These are phyloP conservation scores for Kwoniella mangroviensis DNA, from an alignment of 768 basidiomycete genomes.

Conservation along the genomic window DNA sequence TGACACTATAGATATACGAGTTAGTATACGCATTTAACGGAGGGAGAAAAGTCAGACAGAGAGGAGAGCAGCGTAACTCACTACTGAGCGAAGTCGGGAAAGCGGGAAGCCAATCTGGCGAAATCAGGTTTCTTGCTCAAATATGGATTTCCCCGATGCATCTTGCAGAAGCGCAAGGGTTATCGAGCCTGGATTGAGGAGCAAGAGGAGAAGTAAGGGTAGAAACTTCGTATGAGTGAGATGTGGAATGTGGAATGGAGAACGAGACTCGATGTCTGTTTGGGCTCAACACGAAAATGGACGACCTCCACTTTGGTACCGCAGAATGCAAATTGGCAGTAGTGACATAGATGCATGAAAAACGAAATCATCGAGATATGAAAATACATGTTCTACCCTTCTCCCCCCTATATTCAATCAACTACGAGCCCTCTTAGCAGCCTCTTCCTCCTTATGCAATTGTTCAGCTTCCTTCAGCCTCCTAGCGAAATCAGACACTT, in stretches of 20 bases:
- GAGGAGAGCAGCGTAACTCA: constrained; percentile 54
- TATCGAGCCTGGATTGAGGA: too few relatives aligned
- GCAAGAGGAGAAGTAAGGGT: too few relatives aligned
- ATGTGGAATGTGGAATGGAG: not conserved
- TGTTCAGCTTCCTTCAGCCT: constrained; percentile 52
- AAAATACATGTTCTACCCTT: not conserved
- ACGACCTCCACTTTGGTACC: constrained; percentile 21
- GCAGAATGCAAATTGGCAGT: not conserved
- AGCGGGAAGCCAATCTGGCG: constrained; percentile 63
- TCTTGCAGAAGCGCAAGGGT: constrained; percentile 8
- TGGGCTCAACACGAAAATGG: constrained; percentile 11
- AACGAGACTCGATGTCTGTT: not conserved
- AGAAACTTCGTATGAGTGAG: not conserved
- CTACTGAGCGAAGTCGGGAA: constrained; percentile 66
- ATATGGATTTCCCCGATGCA: constrained; percentile 64
- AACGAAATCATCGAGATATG: not conserved
- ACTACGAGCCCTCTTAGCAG: constrained; percentile 23
- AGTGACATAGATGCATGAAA: not conserved
- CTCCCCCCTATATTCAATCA: not conserved
- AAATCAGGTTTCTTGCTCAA: constrained; percentile 65
- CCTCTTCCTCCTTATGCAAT: constrained; percentile 50
- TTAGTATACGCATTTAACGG: constrained; percentile 7
- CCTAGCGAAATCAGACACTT: constrained; percentile 50
- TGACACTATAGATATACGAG: constrained; percentile 28
- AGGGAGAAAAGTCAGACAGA: not conserved